These are phyloP conservation scores for Chenopodium quinoa DNA, from an alignment of 148 eudicot species.

Conservation along the genomic window DNA sequence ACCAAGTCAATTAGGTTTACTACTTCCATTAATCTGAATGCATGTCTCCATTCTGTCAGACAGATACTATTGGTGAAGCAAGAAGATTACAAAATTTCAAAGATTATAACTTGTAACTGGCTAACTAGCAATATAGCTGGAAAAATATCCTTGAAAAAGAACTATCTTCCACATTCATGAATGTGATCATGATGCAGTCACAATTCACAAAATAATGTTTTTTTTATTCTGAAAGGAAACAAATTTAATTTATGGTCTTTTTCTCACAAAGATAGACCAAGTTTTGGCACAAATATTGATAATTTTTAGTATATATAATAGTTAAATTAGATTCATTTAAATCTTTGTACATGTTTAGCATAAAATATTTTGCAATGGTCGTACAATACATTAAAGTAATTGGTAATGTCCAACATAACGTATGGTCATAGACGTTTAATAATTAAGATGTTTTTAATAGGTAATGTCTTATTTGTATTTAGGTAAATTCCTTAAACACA, in stretches of 20 bases:
- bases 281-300: too few relatives aligned
- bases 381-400: too few relatives aligned
- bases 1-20: neutral
- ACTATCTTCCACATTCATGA: neutral
- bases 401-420: too few relatives aligned
- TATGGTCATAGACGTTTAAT: too few relatives aligned
- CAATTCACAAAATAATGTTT: neutral
- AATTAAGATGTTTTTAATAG: too few relatives aligned
- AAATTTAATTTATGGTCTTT: neutral
- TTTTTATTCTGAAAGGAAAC: neutral
- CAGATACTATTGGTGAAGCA: slow-evolving; percentile 9
- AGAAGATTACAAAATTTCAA: neutral
- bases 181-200: neutral
- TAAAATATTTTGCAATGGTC: too few relatives aligned
- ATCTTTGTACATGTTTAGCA: too few relatives aligned
- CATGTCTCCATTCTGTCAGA: slow-evolving; percentile 12
- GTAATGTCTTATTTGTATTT: too few relatives aligned
- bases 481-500: too few relatives aligned
- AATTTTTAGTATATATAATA: too few relatives aligned
- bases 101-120: neutral
- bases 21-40: neutral
- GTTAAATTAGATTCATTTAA: too few relatives aligned
- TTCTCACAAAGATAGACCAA: too few relatives aligned
- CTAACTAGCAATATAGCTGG: neutral
- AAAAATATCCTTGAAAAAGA: neutral